phyloP scores from a whole-genome alignment of 2,329 filamentous ascomycete species.

The Diaporthe citrichinensis region DNA sequence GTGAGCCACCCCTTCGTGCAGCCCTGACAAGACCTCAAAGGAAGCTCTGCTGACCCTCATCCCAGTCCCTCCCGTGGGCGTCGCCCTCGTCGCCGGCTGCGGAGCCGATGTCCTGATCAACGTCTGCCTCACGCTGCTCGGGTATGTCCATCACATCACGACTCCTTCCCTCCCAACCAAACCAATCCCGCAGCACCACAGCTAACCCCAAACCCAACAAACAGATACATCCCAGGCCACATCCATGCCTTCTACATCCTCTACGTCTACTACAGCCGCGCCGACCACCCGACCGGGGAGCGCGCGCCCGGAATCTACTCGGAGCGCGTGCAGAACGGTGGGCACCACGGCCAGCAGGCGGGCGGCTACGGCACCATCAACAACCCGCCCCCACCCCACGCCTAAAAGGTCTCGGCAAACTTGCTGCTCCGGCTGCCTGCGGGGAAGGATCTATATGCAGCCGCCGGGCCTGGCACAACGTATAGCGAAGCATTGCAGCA shows the following conservation, averaged over 20 bases:
- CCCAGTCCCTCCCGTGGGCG: constrained; percentile 76
- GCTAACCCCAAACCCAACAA: background rate
- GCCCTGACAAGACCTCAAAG: background rate
- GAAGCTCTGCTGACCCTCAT: background rate
- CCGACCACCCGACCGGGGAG: constrained; percentile 69
- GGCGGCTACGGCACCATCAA: constrained; percentile 40
- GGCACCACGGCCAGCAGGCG: constrained; percentile 70
- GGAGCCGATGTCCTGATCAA: constrained; percentile 77
- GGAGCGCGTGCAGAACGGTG: constrained; percentile 80
- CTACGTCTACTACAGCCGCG: constrained; percentile 86
- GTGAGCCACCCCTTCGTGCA: constrained; percentile 1
- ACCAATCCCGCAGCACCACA: background rate
- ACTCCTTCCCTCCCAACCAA: constrained; percentile 2
- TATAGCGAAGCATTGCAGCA: background rate
- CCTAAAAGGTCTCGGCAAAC: constrained; percentile 1
- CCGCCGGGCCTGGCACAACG: background rate
- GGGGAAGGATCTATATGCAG: background rate
- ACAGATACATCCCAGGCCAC: constrained; percentile 81
- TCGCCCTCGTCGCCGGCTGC: constrained; percentile 75
- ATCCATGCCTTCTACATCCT: constrained; percentile 86
- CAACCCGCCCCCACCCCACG: constrained; percentile 9
- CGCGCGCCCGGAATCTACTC: constrained; percentile 80
- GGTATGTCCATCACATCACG: constrained; percentile 56
- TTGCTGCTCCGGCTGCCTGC: constrained; percentile 3
- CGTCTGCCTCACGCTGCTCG: constrained; percentile 75